These are phyloP conservation scores for Podaxis sp. DNA, from an alignment of 768 basidiomycete species.

Conservation along the genomic window DNA sequence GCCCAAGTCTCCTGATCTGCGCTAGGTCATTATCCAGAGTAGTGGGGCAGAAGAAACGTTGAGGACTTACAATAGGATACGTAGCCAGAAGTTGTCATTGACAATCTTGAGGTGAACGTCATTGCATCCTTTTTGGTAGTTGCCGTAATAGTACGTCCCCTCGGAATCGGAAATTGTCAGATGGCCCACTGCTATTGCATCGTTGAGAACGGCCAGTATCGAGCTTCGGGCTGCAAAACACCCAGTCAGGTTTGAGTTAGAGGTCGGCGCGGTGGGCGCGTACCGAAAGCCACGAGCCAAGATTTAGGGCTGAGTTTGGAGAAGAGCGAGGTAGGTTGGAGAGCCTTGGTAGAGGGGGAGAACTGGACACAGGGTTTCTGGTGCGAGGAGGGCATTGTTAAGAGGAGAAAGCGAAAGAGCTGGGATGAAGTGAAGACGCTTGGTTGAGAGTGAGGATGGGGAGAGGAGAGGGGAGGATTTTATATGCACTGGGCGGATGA, in stretches of 20 bases:
- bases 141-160: conserved; percentile 60
- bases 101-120: conserved; percentile 57
- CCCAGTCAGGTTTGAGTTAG: background rate
- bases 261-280: conserved; percentile 16
- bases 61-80: conserved; percentile 55
- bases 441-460: conserved; percentile 13
- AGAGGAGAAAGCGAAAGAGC: background rate
- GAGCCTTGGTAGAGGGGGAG: conserved; percentile 40
- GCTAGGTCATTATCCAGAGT: conserved; percentile 23
- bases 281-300: conserved; percentile 53
- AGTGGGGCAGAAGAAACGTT: conserved; percentile 13
- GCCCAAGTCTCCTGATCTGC: conserved; percentile 61
- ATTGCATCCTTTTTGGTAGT: conserved; percentile 57
- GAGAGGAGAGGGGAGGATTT: conserved; percentile 13
- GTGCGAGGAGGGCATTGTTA: conserved; percentile 37
- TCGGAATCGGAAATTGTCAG: conserved; percentile 62
- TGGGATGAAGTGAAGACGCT: background rate
- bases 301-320: conserved; percentile 46
- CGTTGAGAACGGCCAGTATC: conserved; percentile 56
- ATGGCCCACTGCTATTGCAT: conserved; percentile 58
- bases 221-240: conserved; percentile 52
- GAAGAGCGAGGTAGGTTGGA: conserved; percentile 44
- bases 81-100: conserved; percentile 68
- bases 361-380: conserved; percentile 42
- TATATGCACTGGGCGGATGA: conserved; percentile 13